Conservation (phyloP, 2,329 filamentous ascomycete species). For the Apiospora marii region DNA sequence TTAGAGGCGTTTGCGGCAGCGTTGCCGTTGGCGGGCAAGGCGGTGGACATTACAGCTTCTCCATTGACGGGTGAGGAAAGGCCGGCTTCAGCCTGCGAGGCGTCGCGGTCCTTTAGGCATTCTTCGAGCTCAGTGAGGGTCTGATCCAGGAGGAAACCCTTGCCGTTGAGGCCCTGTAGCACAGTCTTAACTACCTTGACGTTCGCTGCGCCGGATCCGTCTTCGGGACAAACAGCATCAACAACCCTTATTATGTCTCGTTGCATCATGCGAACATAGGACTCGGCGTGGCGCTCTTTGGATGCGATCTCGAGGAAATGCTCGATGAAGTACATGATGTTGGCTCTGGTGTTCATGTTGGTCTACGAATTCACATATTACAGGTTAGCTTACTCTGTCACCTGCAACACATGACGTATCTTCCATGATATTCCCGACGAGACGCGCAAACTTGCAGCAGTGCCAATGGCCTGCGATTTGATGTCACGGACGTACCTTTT, state of each 20-base stretch:
- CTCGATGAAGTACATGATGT: slow-evolving; percentile 99
- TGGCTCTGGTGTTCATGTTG: slow-evolving; percentile 95
- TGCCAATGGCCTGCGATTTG: neutral
- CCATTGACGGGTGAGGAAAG: slow-evolving; percentile 57
- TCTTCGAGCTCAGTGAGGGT: slow-evolving; percentile 83
- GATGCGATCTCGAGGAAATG: slow-evolving; percentile 88
- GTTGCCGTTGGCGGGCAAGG: slow-evolving; percentile 39
- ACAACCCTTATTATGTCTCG: slow-evolving; percentile 91
- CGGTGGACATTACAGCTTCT: slow-evolving; percentile 48
- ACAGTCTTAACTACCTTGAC: slow-evolving; percentile 91
- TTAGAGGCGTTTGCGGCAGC: slow-evolving; percentile 41
- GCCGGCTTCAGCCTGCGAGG: slow-evolving; percentile 62
- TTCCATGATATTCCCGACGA: neutral
- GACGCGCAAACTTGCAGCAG: neutral
- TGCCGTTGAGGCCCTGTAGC: slow-evolving; percentile 72
- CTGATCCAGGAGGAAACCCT: slow-evolving; percentile 76
- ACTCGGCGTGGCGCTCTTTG: slow-evolving; percentile 72
- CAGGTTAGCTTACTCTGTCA: slow-evolving; percentile 1
- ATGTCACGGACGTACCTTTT: slow-evolving; percentile 64
- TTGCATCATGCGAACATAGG: slow-evolving; percentile 94
- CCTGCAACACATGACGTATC: neutral
- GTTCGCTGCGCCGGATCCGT: slow-evolving; percentile 89
- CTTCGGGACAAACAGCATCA: slow-evolving; percentile 87
- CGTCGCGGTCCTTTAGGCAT: slow-evolving; percentile 81
- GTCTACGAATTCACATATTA: slow-evolving; percentile 60